These are phyloP conservation scores for Acer campestre DNA, from an alignment of 345 rosid species.

Conservation along the genomic window DNA sequence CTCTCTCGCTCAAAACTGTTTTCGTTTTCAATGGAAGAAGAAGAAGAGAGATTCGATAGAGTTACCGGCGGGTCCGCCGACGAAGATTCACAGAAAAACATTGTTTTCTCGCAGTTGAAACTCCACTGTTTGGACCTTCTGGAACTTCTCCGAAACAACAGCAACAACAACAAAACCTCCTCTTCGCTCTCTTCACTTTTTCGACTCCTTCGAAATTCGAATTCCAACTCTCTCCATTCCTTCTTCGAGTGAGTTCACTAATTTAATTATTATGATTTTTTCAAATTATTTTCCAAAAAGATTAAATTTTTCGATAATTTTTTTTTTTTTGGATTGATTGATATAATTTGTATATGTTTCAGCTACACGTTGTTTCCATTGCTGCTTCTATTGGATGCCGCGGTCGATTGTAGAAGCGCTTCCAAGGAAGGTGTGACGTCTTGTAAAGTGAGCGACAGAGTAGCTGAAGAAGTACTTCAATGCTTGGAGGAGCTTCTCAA, in stretches of 20 bases:
- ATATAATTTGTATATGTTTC: slow-evolving; percentile 25
- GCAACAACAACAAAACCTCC: slow-evolving; percentile 40
- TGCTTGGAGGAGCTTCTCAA: slow-evolving; percentile 84
- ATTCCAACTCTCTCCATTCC: slow-evolving; percentile 61
- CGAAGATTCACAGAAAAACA: slow-evolving; percentile 33
- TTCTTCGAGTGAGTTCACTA: slow-evolving; percentile 64
- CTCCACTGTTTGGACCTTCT: slow-evolving; percentile 67
- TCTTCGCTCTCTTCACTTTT: slow-evolving; percentile 53
- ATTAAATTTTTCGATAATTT: background rate
- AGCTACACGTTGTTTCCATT: slow-evolving; percentile 83
- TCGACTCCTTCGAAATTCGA: slow-evolving; percentile 49
- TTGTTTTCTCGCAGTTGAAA: slow-evolving; percentile 51
- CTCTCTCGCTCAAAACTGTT: too few relatives aligned
- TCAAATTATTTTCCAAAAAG: too few relatives aligned
- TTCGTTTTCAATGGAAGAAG: slow-evolving; percentile 16
- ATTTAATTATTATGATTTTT: background rate
- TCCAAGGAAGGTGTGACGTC: slow-evolving; percentile 29
- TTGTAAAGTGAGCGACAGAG: slow-evolving; percentile 65
- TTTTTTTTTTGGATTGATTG: background rate
- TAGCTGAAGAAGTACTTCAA: slow-evolving; percentile 72
- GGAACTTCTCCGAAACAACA: slow-evolving; percentile 62
- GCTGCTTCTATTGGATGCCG: slow-evolving; percentile 79
- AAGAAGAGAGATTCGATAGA: slow-evolving; percentile 24
- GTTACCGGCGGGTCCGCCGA: slow-evolving; percentile 30
- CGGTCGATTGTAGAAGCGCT: slow-evolving; percentile 57